Conservation (phyloP, 2,329 filamentous ascomycete genomes). For the Coleophoma cylindrospora region DNA sequence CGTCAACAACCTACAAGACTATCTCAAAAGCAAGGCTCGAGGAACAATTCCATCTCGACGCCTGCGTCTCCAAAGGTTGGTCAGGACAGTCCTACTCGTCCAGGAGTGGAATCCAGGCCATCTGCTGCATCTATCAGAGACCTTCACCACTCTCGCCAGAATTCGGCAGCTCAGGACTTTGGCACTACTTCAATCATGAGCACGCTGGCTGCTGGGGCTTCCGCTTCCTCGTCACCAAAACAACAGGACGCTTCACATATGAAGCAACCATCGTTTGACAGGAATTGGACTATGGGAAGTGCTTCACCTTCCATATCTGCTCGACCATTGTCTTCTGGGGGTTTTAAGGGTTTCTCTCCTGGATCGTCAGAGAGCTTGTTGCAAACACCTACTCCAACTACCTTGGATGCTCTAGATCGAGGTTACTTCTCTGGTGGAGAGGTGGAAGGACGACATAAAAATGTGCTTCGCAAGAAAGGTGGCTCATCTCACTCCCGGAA, state of each 20-base stretch:
- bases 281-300: slow-evolving; percentile 62
- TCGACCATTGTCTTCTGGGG: slow-evolving; percentile 20
- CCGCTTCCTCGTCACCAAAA: slow-evolving; percentile 12
- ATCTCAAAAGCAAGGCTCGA: slow-evolving; percentile 21
- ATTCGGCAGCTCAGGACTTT: slow-evolving; percentile 48
- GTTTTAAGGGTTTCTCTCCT: slow-evolving; percentile 22
- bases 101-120: slow-evolving; percentile 46
- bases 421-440: slow-evolving; percentile 94
- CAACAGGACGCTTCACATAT: slow-evolving; percentile 38
- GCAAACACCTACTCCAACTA: slow-evolving; percentile 35
- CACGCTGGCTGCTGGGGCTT: slow-evolving; percentile 29
- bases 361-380: slow-evolving; percentile 21
- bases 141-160: slow-evolving; percentile 77
- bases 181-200: slow-evolving; percentile 39
- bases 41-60: slow-evolving; percentile 34
- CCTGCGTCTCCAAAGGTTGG: slow-evolving; percentile 33
- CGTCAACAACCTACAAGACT: slow-evolving; percentile 15
- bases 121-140: slow-evolving; percentile 80
- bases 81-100: slow-evolving; percentile 32
- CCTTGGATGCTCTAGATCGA: slow-evolving; percentile 53
- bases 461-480: slow-evolving; percentile 75
- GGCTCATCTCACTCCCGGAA: slow-evolving; percentile 60
- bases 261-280: slow-evolving; percentile 66
- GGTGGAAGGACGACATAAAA: slow-evolving; percentile 68
- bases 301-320: slow-evolving; percentile 21